Conservation (phyloP, 441 rosid genomes). For the Oxalis stricta region DNA sequence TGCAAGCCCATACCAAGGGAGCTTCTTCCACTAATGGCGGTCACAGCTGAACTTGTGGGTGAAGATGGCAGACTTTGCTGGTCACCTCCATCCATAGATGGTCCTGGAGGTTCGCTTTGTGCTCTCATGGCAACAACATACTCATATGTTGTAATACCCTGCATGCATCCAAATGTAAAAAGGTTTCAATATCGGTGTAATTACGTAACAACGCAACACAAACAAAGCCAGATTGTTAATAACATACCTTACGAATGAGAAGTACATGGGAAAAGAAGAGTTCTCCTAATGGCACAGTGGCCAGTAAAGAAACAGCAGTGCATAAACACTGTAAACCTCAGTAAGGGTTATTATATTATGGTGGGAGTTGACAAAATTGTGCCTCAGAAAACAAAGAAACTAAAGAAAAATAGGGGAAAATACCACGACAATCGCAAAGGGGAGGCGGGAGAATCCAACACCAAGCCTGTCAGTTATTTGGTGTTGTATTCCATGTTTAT, state of each 20-base stretch:
- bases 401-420: conserved; percentile 12
- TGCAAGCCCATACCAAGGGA: conserved; percentile 76
- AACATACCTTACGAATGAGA: conserved; percentile 68
- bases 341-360: too few species aligned
- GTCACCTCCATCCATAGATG: conserved; percentile 57
- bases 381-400: conserved; percentile 3
- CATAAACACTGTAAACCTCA: conserved; percentile 61
- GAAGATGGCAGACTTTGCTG: conserved; percentile 63
- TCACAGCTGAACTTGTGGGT: conserved; percentile 78
- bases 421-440: conserved; percentile 78
- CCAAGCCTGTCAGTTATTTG: conserved; percentile 78
- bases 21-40: conserved; percentile 87
- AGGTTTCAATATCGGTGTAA: conserved; percentile 1
- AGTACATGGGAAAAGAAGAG: conserved; percentile 85
- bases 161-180: conserved; percentile 19
- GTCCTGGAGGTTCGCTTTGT: conserved; percentile 71
- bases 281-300: conserved; percentile 76
- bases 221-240: not conserved
- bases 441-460: conserved; percentile 68
- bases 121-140: conserved; percentile 91
- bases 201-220: not conserved
- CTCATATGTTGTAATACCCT: conserved; percentile 95
- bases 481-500: conserved; percentile 47
- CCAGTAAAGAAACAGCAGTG: conserved; percentile 69
- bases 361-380: too few species aligned